Conservation (phyloP, 75 land plant genomes). For the Isoetes taiwanensis region DNA sequence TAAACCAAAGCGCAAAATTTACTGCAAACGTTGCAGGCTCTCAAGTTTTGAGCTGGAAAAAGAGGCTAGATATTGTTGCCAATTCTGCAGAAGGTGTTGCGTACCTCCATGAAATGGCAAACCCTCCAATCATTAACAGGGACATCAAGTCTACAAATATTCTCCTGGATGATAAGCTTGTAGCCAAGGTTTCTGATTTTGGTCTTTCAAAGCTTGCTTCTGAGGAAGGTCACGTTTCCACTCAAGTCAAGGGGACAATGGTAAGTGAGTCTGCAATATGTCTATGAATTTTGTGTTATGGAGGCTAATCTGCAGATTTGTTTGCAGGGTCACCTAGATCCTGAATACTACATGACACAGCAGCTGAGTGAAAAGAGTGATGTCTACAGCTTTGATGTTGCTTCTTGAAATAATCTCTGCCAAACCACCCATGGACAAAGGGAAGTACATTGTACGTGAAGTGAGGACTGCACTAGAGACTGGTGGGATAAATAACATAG, state of each 20-base stretch:
- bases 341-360: constrained; percentile 82
- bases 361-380: constrained; percentile 74
- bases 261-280: constrained; percentile 41
- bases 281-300: constrained; percentile 65
- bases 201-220: constrained; percentile 58
- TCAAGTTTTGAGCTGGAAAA: constrained; percentile 61
- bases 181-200: constrained; percentile 88
- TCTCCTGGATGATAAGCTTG: constrained; percentile 47
- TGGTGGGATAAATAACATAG: constrained; percentile 27
- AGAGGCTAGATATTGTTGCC: constrained; percentile 40
- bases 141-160: constrained; percentile 76
- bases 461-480: constrained; percentile 29
- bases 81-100: constrained; percentile 71
- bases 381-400: constrained; percentile 87
- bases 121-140: constrained; percentile 80
- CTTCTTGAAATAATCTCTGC: constrained; percentile 61
- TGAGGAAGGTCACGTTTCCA: constrained; percentile 41
- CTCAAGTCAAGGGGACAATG: constrained; percentile 82
- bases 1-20: no score
- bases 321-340: constrained; percentile 96
- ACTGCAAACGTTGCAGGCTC: no score
- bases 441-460: constrained; percentile 66
- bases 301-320: no score
- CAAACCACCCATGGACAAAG: constrained; percentile 46
- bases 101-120: constrained; percentile 69